Base-by-base conservation (phyloP, 106 monocot species). In the Dioscorea dumetorum region DNA sequence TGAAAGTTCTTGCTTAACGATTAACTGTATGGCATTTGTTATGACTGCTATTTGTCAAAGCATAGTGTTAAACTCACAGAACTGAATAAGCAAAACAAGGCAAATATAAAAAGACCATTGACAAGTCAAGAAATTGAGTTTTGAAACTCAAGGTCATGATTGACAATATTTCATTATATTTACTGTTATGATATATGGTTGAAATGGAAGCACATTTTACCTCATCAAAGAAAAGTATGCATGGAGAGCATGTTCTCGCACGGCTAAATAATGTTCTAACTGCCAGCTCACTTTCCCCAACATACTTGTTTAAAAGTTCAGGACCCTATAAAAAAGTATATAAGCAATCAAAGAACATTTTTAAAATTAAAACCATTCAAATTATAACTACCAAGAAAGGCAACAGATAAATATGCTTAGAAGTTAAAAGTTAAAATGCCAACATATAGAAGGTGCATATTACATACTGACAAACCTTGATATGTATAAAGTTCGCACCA, bases 171-270 rank as follows among this genome's bases (percentile, higher is more conserved):
- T 41, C 9, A 41, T 10, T 6, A 41, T 41, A 41, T 10, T 10
- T 8, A 41, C 41, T 41, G 41, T 8, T 10, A 6, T 10, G 10
- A 41, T 10, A 41, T 41, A 41, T 6, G 5, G 5, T 6, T 0
- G 6, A 41, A 41, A 6, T 41, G 41, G 41, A 10, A 41, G 6
- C 5, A 41, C 3, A 41, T 10, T n/a, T 13, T 74, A 91, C 91
- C 81, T 99, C 99, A 76, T 99, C 99, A 83, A 99, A 93, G 81
- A 99, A 95, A 24, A 95, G 71, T 61, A 99, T 85, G 71, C 99
- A 99, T 18, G 99, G 99, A 57, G 90, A 75, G 66, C 87, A 93
- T 57, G 90, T 83, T n/a, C 90, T 80, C 4, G 99, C 99, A 75
- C 93, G 86, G 53, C 72, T 79, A 69, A 99, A 99, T 67, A 99